These are phyloP conservation scores for Phalaenopsis hybrid DNA, from an alignment of 116 monocot genomes.

Conservation along the genomic window DNA sequence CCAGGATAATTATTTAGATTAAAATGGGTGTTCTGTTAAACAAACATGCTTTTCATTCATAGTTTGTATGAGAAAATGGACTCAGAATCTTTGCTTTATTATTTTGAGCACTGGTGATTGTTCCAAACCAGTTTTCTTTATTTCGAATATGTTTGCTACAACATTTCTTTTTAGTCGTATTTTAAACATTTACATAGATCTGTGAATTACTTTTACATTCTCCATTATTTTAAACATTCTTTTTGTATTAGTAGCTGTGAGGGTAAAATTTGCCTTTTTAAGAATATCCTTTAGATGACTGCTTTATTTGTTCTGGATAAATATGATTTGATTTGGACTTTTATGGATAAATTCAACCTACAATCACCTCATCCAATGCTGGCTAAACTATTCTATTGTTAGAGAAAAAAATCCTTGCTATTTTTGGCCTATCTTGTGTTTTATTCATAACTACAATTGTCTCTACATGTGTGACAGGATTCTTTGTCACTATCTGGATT, in stretches of 20 bases:
- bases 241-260: neutral
- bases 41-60: neutral
- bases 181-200: neutral
- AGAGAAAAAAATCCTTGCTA: neutral
- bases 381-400: neutral
- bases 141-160: neutral
- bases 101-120: neutral
- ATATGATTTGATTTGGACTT: neutral
- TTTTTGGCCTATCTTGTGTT: neutral
- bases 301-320: neutral
- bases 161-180: neutral
- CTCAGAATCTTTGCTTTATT: neutral
- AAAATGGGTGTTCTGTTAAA: neutral
- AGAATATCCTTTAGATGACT: neutral
- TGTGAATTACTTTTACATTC: neutral
- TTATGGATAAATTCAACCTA: neutral
- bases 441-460: neutral
- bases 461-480: conserved; percentile 42
- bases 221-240: neutral
- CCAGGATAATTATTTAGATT: neutral
- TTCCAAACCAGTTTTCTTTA: neutral
- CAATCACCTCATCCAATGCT: neutral
- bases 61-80: neutral
- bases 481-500: conserved; percentile 96
- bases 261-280: neutral